Percentiles rank a stretch among this genome's conserved stretches.
phyloP scores from a whole-genome alignment of 257 asterid genomes.

The Nicotiana noctiflora region DNA sequence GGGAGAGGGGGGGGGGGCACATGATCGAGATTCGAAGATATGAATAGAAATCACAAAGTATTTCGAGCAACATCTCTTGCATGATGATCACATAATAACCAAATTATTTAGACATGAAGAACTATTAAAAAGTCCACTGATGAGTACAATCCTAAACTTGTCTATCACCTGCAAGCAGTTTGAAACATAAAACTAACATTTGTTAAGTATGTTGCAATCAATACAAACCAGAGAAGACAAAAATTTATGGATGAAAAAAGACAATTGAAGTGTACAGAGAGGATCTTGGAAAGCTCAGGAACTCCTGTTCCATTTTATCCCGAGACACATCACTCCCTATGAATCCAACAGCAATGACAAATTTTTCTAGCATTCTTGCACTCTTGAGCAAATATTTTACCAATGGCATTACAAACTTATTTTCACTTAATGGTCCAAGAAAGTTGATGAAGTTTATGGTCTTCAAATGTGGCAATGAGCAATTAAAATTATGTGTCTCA shows the following conservation, averaged over 20 bases:
- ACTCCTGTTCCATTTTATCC: background rate
- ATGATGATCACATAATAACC: background rate
- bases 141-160: background rate
- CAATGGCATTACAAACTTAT: background rate
- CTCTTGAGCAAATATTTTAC: background rate
- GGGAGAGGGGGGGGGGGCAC: too few relatives aligned
- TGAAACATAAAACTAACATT: background rate
- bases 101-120: background rate
- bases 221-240: background rate
- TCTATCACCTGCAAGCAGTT: background rate
- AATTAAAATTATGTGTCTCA: background rate
- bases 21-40: background rate
- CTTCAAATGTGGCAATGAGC: background rate
- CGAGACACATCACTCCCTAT: background rate
- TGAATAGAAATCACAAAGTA: background rate
- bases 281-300: background rate
- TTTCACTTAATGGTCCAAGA: background rate
- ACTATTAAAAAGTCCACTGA: background rate
- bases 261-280: background rate
- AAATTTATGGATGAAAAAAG: background rate
- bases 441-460: background rate
- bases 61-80: background rate
- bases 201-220: background rate
- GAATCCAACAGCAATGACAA: background rate
- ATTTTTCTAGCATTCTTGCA: too few relatives aligned